Base-by-base conservation (phyloP, 345 rosid genomes). In the Eucalyptus virginea region DNA sequence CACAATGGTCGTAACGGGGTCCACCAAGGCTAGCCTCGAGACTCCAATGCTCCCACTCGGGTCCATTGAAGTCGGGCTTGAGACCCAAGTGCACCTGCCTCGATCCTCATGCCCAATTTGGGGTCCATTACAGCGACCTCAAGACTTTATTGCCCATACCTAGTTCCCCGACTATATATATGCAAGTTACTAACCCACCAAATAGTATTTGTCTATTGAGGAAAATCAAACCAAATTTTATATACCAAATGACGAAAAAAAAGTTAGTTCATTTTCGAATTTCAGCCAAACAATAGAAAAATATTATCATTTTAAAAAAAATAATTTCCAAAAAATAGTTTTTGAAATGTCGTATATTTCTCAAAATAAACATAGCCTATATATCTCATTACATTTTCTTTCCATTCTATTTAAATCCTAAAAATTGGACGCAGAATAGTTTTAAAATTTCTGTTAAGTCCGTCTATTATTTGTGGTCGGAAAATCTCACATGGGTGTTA, bases 21-120 rank as follows among this genome's bases (percentile, higher is more conserved):
- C 26, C 58, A 52, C 2, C 58, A 52, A 52, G 11, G 26, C 26
- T 52, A 52, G 26, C 26, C 26, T 52, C 0, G 2, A 52, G 58
- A 52, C 0, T 0, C 1, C 0, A 52, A 1, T 21, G 26, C 58
- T 21, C 1, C 0, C 58, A 52, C 58, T 21, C 0, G 26, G 11
- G 5, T 52, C 26, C 58, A 52, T 2, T 52, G 0, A 52, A 52
- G 58, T 52, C 5, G 24, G 0, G 58, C 26, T 21, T 5, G 0
- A 8, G 26, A 52, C 26, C 58, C 58, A 52, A 52, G 58, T 52
- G 58, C 58, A 52, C 1, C 2, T 52, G 58, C 58, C 26, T 19
- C 0, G 5, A 52, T 52, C 58, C 58, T n/a, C 0, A 0, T 52
- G 58, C 26, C 26, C 11, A 52, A 52, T 52, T 8, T 21, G 58